These are phyloP conservation scores for Podaxis sp. DNA, from an alignment of 768 basidiomycete genomes.

Conservation along the genomic window DNA sequence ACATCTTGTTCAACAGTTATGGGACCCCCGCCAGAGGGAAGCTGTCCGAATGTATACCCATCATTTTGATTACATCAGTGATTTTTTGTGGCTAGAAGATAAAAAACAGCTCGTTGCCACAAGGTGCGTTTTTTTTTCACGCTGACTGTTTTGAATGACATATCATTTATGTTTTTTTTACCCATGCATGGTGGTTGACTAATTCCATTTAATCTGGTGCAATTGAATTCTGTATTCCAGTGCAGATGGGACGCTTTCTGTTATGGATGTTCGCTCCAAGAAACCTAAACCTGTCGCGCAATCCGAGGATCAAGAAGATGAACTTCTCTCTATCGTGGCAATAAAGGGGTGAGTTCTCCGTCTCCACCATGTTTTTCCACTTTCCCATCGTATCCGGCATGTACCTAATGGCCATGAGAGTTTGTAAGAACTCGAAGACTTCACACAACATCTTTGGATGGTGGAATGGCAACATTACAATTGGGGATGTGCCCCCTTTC, in stretches of 20 bases:
- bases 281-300: slow-evolving; percentile 76
- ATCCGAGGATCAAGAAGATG: slow-evolving; percentile 96
- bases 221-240: slow-evolving; percentile 39
- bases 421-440: background rate
- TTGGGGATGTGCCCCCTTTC: background rate
- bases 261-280: slow-evolving; percentile 86
- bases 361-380: slow-evolving; percentile 12
- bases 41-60: slow-evolving; percentile 71
- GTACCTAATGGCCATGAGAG: background rate
- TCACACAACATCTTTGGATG: background rate
- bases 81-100: slow-evolving; percentile 83
- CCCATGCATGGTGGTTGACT: slow-evolving; percentile 7
- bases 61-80: slow-evolving; percentile 94
- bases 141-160: background rate
- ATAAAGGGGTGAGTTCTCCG: slow-evolving; percentile 70
- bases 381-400: background rate
- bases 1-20: slow-evolving; percentile 55
- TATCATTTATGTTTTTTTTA: background rate
- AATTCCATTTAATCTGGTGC: slow-evolving; percentile 8
- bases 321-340: slow-evolving; percentile 79
- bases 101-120: slow-evolving; percentile 85
- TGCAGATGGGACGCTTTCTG: slow-evolving; percentile 91
- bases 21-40: slow-evolving; percentile 79
- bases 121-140: slow-evolving; percentile 51
- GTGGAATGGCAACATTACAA: background rate